A percentile compares a stretch with the other conserved stretches of the same genome.
These are phyloP conservation scores for Cucurbitaria berberidis DNA, from an alignment of 2,329 filamentous ascomycete genomes.

Conservation along the genomic window DNA sequence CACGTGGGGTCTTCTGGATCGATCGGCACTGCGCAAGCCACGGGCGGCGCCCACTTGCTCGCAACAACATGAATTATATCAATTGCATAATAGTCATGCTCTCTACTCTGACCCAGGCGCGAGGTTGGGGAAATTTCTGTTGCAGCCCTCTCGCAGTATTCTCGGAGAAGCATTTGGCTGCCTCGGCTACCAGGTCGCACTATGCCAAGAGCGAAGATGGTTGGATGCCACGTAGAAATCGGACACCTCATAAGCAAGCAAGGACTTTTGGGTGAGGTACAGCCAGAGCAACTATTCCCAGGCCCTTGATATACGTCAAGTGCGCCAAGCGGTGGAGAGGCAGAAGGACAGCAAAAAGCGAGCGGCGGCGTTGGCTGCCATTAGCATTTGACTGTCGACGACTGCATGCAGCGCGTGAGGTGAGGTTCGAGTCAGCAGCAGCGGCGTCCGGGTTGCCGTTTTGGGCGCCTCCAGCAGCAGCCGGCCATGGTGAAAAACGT, in stretches of 20 bases:
- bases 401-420: too few species aligned
- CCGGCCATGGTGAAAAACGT: conserved; percentile 11
- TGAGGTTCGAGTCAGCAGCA: conserved; percentile 28
- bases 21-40: background rate
- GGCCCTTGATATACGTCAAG: background rate
- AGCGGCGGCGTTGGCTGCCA: background rate
- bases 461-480: conserved; percentile 21
- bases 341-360: background rate
- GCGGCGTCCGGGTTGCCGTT: conserved; percentile 32
- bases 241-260: too few species aligned
- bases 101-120: too few species aligned
- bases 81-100: too few species aligned
- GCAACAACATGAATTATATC: background rate
- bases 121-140: conserved; percentile 19
- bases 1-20: conserved; percentile 29
- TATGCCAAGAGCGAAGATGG: conserved; percentile 16
- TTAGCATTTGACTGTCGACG: too few species aligned
- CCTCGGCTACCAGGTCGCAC: conserved; percentile 5
- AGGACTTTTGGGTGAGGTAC: background rate
- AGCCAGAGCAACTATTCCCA: background rate
- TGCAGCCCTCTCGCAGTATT: conserved; percentile 4
- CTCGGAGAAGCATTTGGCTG: conserved; percentile 2
- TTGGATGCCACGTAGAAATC: conserved; percentile 24
- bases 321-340: background rate
- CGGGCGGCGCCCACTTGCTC: background rate